Evolutionary conservation across 768 basidiomycete species (phyloP).

Genomic region (Psilocybe subaeruginosa): DNA sequence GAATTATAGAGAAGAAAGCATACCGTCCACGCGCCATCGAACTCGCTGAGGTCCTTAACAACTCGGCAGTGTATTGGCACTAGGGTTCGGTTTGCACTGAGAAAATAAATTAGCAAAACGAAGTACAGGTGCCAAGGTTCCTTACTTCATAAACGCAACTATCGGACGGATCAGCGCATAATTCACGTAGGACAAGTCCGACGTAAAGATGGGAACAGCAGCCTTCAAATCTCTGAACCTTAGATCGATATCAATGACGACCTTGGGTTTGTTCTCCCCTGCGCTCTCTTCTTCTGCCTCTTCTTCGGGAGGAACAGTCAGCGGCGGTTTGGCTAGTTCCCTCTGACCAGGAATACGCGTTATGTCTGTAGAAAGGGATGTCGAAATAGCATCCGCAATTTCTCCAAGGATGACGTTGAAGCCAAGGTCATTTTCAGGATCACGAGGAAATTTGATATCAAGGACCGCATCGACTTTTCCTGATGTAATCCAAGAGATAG

Average conservation of each 20-base stretch:
- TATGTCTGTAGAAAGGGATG: constrained; percentile 47
- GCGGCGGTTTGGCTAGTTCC: constrained; percentile 83
- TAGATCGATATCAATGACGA: constrained; percentile 90
- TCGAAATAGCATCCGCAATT: constrained; percentile 87
- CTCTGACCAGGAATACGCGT: constrained; percentile 83
- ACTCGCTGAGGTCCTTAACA: constrained; percentile 80
- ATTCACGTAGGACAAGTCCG: constrained; percentile 88
- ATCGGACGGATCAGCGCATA: constrained; percentile 93
- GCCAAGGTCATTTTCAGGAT: constrained; percentile 66
- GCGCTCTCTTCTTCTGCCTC: constrained; percentile 30
- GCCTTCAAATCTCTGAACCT: constrained; percentile 96
- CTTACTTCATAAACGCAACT: constrained; percentile 97
- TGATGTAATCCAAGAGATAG: constrained; percentile 96
- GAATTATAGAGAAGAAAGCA: constrained; percentile 27
- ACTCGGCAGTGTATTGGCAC: constrained; percentile 93
- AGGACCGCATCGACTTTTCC: constrained; percentile 97
- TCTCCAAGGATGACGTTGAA: constrained; percentile 87
- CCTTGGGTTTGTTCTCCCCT: constrained; percentile 45
- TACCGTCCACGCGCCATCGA: constrained; percentile 97
- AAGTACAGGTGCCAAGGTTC: constrained; percentile 14
- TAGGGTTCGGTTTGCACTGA: constrained; percentile 89
- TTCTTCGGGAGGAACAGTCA: constrained; percentile 66
- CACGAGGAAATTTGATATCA: constrained; percentile 95
- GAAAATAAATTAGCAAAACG: constrained; percentile 12
- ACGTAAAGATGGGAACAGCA: constrained; percentile 88